phyloP scores from a whole-genome alignment of 192 early-diverging fungal genomes.

The Dimargaris cristalligena region DNA sequence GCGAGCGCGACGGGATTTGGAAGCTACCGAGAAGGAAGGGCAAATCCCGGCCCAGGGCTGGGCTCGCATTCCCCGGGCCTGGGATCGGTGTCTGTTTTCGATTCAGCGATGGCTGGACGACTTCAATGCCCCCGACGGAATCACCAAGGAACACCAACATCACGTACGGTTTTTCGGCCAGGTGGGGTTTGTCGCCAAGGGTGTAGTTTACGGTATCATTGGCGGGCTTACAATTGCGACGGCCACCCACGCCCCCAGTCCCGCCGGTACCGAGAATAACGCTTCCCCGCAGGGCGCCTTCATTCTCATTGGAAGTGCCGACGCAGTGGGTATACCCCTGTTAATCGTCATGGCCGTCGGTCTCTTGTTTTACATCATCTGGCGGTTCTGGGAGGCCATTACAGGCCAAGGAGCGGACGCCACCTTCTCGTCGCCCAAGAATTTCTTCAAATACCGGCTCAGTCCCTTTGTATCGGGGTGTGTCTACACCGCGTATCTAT shows the following conservation, averaged over 20 bases:
- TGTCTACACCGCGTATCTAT: constrained; percentile 26
- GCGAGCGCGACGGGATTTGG: background rate
- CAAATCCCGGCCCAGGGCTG: background rate
- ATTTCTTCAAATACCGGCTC: constrained; percentile 28
- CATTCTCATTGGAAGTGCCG: constrained; percentile 20
- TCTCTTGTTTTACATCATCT: constrained; percentile 25
- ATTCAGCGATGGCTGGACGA: background rate
- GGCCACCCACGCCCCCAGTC: constrained; percentile 16
- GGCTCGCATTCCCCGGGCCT: background rate
- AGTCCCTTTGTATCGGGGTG: constrained; percentile 24
- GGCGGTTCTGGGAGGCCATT: constrained; percentile 30
- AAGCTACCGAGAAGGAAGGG: background rate
- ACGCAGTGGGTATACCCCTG: constrained; percentile 17
- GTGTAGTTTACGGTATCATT: constrained; percentile 29
- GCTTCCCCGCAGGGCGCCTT: constrained; percentile 30
- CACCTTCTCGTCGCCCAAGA: constrained; percentile 16
- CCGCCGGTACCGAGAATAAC: constrained; percentile 17
- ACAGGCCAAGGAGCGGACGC: constrained; percentile 26
- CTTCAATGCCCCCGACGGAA: constrained; percentile 15
- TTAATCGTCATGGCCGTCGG: constrained; percentile 24
- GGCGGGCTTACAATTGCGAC: constrained; percentile 26
- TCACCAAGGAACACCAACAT: constrained; percentile 7
- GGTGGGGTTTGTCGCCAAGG: constrained; percentile 33
- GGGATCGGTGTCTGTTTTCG: background rate
- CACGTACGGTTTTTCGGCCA: constrained; percentile 20